A percentile compares a stretch with the other conserved stretches of the same genome.
phyloP scores from a whole-genome alignment of 352 stramenopile genomes.

The Pythium periplocum region DNA sequence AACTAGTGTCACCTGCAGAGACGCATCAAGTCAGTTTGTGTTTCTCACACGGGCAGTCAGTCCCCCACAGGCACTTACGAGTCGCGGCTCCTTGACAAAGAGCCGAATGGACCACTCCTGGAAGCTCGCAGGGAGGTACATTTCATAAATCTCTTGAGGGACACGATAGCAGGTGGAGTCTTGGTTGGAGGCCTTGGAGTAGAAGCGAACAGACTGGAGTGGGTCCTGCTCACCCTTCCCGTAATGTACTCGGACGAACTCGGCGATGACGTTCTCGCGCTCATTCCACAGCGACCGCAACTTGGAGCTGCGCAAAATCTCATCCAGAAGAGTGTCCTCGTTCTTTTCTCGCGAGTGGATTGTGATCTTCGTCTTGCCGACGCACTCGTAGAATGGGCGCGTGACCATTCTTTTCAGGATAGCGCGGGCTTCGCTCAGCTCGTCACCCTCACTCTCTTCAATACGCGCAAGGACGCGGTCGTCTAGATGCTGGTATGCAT shows the following conservation, averaged over 20 bases:
- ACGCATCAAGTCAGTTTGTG: slow-evolving; percentile 1
- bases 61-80: slow-evolving; percentile 32
- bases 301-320: slow-evolving; percentile 48
- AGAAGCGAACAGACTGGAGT: slow-evolving; percentile 71
- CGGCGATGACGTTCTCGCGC: slow-evolving; percentile 62
- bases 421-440: slow-evolving; percentile 36
- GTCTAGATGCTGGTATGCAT: slow-evolving; percentile 79
- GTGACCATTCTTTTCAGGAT: slow-evolving; percentile 60
- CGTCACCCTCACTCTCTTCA: slow-evolving; percentile 54
- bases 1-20: slow-evolving; percentile 28
- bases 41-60: slow-evolving; percentile 1
- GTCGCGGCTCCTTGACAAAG: slow-evolving; percentile 52
- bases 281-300: slow-evolving; percentile 27
- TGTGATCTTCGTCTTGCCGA: slow-evolving; percentile 61
- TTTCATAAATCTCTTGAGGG: slow-evolving; percentile 48
- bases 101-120: slow-evolving; percentile 66
- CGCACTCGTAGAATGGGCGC: slow-evolving; percentile 74
- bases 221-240: slow-evolving; percentile 79
- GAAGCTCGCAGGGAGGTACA: slow-evolving; percentile 60
- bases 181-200: slow-evolving; percentile 54
- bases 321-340: slow-evolving; percentile 44
- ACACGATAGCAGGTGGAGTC: slow-evolving; percentile 47
- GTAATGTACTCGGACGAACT: slow-evolving; percentile 75
- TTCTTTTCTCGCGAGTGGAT: slow-evolving; percentile 34
- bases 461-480: slow-evolving; percentile 75